A percentile compares a stretch with the other conserved stretches of the same genome.
Evolutionary conservation across 352 stramenopile genomes (phyloP).

Genomic region (Thraustochytrium striatum): DNA sequence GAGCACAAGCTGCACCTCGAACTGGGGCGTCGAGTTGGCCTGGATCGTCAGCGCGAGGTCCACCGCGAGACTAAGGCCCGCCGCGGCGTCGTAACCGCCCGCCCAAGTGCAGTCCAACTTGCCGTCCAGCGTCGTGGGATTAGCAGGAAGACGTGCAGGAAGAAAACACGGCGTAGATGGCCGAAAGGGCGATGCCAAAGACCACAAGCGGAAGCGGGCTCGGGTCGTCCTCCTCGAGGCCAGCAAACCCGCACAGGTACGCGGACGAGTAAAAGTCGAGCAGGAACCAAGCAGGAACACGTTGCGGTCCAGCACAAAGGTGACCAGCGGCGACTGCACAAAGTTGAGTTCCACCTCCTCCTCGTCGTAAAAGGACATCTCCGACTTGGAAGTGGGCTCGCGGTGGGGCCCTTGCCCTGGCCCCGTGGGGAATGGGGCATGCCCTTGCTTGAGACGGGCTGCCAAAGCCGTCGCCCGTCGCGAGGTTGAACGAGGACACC

Average conservation of each 20-base stretch:
- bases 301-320: slow-evolving; percentile 40
- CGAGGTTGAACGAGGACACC: neutral
- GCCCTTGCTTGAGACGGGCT: no score
- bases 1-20: neutral
- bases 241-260: neutral
- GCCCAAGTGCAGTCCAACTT: slow-evolving; percentile 41
- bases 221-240: neutral
- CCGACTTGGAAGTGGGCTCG: neutral
- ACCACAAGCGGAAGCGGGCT: neutral
- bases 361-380: neutral
- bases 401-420: no score
- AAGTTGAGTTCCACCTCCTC: neutral
- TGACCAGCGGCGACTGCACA: neutral
- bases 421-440: no score
- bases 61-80: neutral
- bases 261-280: neutral
- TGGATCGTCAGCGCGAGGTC: slow-evolving; percentile 11
- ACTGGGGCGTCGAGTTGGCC: neutral
- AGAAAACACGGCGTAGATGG: neutral
- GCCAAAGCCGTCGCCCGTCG: no score
- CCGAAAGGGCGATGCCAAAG: neutral
- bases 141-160: no score
- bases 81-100: neutral
- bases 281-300: slow-evolving; percentile 8
- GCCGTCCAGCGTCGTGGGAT: slow-evolving; percentile 10